These are phyloP conservation scores for Entoloma clypeatum DNA, from an alignment of 1,284 basidiomycete species.

Conservation along the genomic window DNA sequence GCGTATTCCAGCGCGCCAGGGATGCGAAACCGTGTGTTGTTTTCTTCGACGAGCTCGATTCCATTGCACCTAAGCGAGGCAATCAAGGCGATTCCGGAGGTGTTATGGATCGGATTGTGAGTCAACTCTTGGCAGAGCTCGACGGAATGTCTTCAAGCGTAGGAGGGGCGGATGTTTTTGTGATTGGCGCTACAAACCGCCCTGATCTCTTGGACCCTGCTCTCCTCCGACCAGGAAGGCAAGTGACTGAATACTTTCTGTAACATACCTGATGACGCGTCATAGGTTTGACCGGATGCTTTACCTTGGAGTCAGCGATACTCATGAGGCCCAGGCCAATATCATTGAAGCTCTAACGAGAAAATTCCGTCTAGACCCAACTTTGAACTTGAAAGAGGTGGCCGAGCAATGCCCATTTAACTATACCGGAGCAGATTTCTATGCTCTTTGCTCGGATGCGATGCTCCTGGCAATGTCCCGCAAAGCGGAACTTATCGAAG, in stretches of 20 bases:
- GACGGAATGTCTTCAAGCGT: constrained; percentile 82
- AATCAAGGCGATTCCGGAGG: constrained; percentile 94
- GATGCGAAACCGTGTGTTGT: constrained; percentile 92
- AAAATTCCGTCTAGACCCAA: constrained; percentile 83
- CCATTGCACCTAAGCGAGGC: constrained; percentile 93
- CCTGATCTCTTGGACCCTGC: constrained; percentile 96
- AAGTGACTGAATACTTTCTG: constrained; percentile 19
- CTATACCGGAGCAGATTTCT: constrained; percentile 96
- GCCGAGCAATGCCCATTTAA: constrained; percentile 87
- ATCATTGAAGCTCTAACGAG: constrained; percentile 90
- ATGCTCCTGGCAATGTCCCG: constrained; percentile 94
- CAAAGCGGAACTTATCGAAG: constrained; percentile 79
- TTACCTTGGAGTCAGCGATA: constrained; percentile 91
- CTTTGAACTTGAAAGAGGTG: constrained; percentile 62
- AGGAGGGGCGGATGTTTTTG: constrained; percentile 75
- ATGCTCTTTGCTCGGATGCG: constrained; percentile 95
- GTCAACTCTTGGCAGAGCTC: constrained; percentile 91
- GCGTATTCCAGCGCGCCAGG: constrained; percentile 88
- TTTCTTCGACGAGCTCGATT: constrained; percentile 98
- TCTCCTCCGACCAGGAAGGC: constrained; percentile 87
- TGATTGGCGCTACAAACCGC: constrained; percentile 97
- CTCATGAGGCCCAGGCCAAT: constrained; percentile 82
- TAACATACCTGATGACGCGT: background rate
- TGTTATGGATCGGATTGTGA: constrained; percentile 97
- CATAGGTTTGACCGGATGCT: constrained; percentile 94